Conservation (phyloP, 495 filamentous ascomycete genomes). For the Daldinia concentrica region DNA sequence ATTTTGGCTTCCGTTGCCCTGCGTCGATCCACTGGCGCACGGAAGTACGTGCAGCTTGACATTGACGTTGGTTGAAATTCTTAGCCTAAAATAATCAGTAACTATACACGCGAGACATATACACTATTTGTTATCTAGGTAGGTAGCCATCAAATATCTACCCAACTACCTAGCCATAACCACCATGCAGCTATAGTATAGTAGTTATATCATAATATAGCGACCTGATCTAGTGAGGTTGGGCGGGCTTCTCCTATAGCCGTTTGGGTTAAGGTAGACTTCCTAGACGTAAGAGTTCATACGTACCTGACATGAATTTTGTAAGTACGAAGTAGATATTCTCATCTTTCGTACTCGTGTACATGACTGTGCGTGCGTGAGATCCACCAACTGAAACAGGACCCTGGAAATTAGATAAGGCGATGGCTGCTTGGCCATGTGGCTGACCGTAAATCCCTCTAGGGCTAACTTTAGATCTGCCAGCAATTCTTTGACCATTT, state of each 20-base stretch:
- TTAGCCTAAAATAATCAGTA: slow-evolving; percentile 14
- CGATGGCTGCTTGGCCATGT: slow-evolving; percentile 40
- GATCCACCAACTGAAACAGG: slow-evolving; percentile 35
- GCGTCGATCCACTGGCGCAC: slow-evolving; percentile 42
- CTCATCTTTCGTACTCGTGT: slow-evolving; percentile 3
- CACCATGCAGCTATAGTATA: not conserved
- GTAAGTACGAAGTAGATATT: too few relatives aligned
- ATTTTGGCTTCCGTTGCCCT: slow-evolving; percentile 41
- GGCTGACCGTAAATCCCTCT: slow-evolving; percentile 42
- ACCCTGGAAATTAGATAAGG: slow-evolving; percentile 40
- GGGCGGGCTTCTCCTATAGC: not conserved
- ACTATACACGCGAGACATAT: not conserved
- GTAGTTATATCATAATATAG: not conserved
- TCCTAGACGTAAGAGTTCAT: not conserved
- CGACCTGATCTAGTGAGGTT: not conserved
- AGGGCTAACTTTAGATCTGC: slow-evolving; percentile 41
- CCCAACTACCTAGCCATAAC: not conserved
- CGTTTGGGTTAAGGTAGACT: not conserved
- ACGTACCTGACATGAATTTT: not conserved
- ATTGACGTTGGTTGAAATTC: slow-evolving; percentile 20
- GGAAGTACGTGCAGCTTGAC: slow-evolving; percentile 38
- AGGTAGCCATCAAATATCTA: not conserved
- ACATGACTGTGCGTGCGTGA: slow-evolving; percentile 14
- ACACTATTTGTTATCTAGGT: not conserved
- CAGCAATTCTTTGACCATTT: slow-evolving; percentile 31